Base-by-base conservation (phyloP, 2,329 filamentous ascomycete species). In the Stromatinia cepivora region DNA sequence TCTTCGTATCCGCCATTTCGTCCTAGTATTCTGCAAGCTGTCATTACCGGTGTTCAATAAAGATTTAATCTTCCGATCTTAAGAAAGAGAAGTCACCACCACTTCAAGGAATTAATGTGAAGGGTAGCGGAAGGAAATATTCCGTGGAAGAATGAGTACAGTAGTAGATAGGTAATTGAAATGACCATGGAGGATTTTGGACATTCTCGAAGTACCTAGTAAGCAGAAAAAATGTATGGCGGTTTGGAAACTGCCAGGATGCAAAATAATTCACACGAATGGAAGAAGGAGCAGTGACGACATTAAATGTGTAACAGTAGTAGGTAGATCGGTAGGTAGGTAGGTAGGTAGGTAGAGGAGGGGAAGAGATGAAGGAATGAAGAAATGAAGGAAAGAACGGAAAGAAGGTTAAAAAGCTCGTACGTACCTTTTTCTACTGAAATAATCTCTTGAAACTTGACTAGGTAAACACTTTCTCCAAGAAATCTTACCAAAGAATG, bases 1-100 rank as follows among this genome's bases (percentile, higher is more conserved):
- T 69, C 39, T 61, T 64, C 17, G 36, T 34, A n/a, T 69, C 56
- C 45, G 67, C 59, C 67, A 69, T 69, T 7, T 66, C 52, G 67
- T 31, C 17, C 39, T 48, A 28, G 54, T 52, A n/a, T 39, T 50
- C 65, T 67, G 45, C 45, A 59, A 48, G 31, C 13, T 45, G 56
- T 46, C 56, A 67, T 52, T 67, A 67, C 53, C 28, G 6, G 20
- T 66, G 50, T 56, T 56, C 7, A 42, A 66, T 36, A 15, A 4
- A 42, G 17, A 15, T 13, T 39, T 39, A 17, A 28, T 17, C 39
- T 17, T 42, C 10, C 15, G 15, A 61, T 50, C 22, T 42, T 42
- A 39, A 52, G 61, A 13, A 28, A 39, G 15, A 25, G 36, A 50
- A 52, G n/a, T 13, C 52, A 39, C 46, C 31, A 52, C 61, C 39